These are phyloP conservation scores for Fusarium tupiense DNA, from an alignment of 2,329 filamentous ascomycete genomes.

Conservation along the genomic window DNA sequence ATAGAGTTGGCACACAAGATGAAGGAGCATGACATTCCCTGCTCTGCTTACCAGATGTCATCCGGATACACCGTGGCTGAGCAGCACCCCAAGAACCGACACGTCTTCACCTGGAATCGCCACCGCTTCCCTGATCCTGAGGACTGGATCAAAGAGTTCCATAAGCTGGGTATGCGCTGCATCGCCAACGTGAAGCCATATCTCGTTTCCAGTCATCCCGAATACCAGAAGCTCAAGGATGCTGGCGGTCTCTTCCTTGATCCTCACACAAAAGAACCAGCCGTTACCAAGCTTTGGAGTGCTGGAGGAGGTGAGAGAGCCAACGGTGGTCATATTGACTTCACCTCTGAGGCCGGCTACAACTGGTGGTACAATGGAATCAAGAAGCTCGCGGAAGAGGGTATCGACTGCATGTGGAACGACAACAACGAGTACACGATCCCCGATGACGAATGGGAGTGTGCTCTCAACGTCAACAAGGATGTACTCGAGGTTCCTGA, in stretches of 20 bases:
- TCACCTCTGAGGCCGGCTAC: slow-evolving; percentile 73
- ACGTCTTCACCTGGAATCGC: slow-evolving; percentile 75
- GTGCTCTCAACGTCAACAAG: slow-evolving; percentile 58
- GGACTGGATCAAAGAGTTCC: slow-evolving; percentile 69
- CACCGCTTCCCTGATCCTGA: slow-evolving; percentile 76
- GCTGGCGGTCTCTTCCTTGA: slow-evolving; percentile 72
- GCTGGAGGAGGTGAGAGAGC: slow-evolving; percentile 76
- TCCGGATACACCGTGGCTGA: slow-evolving; percentile 77
- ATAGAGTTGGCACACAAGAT: slow-evolving; percentile 70
- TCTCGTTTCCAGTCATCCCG: slow-evolving; percentile 72
- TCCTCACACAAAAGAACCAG: slow-evolving; percentile 60
- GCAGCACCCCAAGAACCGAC: slow-evolving; percentile 73
- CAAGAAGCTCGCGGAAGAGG: slow-evolving; percentile 66
- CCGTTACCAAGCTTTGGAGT: slow-evolving; percentile 74
- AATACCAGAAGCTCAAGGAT: slow-evolving; percentile 68
- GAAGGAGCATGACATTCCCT: slow-evolving; percentile 73
- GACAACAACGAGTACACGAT: slow-evolving; percentile 82
- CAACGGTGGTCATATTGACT: slow-evolving; percentile 77
- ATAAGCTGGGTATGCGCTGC: slow-evolving; percentile 71
- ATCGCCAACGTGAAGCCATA: slow-evolving; percentile 81
- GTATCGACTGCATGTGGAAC: slow-evolving; percentile 81
- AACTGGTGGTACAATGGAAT: slow-evolving; percentile 79
- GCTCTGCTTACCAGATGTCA: slow-evolving; percentile 77
- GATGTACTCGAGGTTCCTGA: slow-evolving; percentile 49
- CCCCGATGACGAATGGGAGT: slow-evolving; percentile 71